Conservation (phyloP, 805 yeast species). For the Schwanniomyces yamadae region DNA sequence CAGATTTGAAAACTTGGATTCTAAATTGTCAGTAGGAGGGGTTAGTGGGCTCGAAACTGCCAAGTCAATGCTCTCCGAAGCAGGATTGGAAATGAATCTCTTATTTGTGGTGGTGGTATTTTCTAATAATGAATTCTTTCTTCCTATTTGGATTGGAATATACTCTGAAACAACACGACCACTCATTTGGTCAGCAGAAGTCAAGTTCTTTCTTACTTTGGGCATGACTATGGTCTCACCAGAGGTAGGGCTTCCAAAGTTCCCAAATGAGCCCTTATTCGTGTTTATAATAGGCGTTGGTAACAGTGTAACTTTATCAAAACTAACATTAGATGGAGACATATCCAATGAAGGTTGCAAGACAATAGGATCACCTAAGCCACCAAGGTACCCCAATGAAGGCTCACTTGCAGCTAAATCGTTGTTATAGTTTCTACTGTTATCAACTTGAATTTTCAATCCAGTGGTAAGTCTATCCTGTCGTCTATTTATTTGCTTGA, state of each 20-base stretch:
- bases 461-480: constrained; percentile 1
- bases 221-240: too few relatives aligned
- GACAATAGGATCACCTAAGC: too few relatives aligned
- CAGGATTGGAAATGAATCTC: constrained; percentile 24
- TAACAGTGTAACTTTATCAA: constrained; percentile 39
- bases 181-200: too few relatives aligned
- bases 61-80: too few relatives aligned
- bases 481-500: too few relatives aligned
- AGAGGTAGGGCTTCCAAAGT: constrained; percentile 5
- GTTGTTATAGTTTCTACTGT: too few relatives aligned
- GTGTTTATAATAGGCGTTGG: constrained; percentile 44
- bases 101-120: constrained; percentile 10
- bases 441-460: constrained; percentile 2
- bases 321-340: constrained; percentile 11
- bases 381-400: too few relatives aligned
- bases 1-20: constrained; percentile 1
- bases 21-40: constrained; percentile 4
- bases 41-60: constrained; percentile 3
- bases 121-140: constrained; percentile 16
- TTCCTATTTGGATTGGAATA: constrained; percentile 22
- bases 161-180: constrained; percentile 39
- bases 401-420: too few relatives aligned
- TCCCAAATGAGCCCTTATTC: constrained; percentile 16
- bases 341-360: too few relatives aligned
- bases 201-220: too few relatives aligned